Base-by-base conservation (phyloP, 176 grass and related monocot species). In the Secale cereale region DNA sequence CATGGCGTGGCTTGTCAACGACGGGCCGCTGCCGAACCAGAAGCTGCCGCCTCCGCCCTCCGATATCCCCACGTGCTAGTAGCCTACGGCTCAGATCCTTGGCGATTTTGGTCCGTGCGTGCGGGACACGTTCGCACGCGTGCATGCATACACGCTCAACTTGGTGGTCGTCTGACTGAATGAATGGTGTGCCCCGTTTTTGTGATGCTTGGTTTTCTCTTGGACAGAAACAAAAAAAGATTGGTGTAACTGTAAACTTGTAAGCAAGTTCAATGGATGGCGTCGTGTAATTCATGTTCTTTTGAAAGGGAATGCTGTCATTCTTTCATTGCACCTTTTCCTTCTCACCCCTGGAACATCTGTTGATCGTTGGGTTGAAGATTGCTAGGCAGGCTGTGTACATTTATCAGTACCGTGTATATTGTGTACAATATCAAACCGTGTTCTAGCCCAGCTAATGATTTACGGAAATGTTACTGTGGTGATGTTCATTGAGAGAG, bases 1-100 rank as follows among this genome's bases (percentile, higher is more conserved):
- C 32, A 97, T 94, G 95, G 95, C 87, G 74, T 94, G 95, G 95
- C 86, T 94, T 30, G 95, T 97, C 32, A 83, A 90, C 59, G 86
- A 91, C 78, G 92, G 92, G 43, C 83, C 71, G 66, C 86, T 92
- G 14, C 92, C 87, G 5, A 86, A 74, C 41, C 90, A 94, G 61
- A 97, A 97, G 85, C 89, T 97, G 57, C 88, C 90, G 36, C 90
- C 92, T 19, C 92, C 95, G 59, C 91, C 95, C 41, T 91, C 85
- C 0, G 88, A 97, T 76, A 81, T 97, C 65, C 95, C 95, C 22
- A 87, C 7, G 2, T 97, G 95, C 72, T 97, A 76, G 17, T 76
- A 59, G 32, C 30, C 41, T 45, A 45, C 67, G 27, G 29, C 37
- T 19, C n/a, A 8, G 27, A 70, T 74, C 74, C 19, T 19, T 2